A percentile compares a stretch with the other conserved stretches of the same genome.
phyloP scores from a whole-genome alignment of 78 protist species.

The Capsaspora owczarzaki region DNA sequence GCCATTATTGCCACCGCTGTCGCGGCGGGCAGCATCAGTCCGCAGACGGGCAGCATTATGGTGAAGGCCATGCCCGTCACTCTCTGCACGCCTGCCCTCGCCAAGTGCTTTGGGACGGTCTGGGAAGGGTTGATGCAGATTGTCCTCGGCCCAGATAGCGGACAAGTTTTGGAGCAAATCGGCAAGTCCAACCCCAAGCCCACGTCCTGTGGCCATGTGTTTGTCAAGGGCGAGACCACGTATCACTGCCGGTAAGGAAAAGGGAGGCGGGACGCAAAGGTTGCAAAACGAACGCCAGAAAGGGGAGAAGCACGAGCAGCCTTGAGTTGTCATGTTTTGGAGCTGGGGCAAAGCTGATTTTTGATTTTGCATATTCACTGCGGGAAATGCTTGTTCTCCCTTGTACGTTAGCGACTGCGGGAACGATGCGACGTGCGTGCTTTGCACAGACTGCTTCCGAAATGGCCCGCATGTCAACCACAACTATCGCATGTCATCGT shows the following conservation, averaged over 20 bases:
- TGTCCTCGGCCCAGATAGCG: no score
- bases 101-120: no score
- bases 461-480: neutral
- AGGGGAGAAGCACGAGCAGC: neutral
- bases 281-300: neutral
- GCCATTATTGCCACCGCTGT: no score
- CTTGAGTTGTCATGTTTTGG: neutral
- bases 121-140: no score
- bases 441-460: neutral
- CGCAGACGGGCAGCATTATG: no score
- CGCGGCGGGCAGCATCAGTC: no score
- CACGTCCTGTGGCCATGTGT: neutral
- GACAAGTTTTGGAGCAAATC: no score
- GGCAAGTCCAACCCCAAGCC: neutral
- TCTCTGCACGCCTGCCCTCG: no score
- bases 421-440: constrained; percentile 4
- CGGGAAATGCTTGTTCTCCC: neutral
- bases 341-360: neutral
- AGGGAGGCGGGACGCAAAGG: neutral
- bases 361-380: neutral
- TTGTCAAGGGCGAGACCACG: neutral
- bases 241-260: neutral
- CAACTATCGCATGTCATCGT: neutral
- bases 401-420: neutral
- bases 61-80: no score